Evolutionary conservation across 1,284 basidiomycete genomes (phyloP).

Genomic region (Ustilago shanxiensis): DNA sequence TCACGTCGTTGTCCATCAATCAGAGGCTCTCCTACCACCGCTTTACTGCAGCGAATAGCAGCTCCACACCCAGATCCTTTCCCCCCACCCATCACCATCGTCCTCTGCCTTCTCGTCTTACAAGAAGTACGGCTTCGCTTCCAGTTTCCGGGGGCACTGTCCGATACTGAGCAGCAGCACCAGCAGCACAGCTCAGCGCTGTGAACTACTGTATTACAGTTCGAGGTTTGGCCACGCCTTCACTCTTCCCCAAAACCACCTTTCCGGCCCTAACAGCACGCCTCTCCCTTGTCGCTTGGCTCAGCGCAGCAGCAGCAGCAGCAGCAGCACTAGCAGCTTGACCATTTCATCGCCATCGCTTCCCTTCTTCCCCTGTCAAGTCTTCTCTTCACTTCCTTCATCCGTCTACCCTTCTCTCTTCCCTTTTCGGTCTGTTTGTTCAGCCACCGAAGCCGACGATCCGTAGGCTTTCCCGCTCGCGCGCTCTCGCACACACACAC

Average conservation of each 20-base stretch:
- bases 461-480: constrained; percentile 14
- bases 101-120: neutral
- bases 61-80: neutral
- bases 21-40: neutral
- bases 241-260: neutral
- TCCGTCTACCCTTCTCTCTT: constrained; percentile 13
- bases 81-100: neutral
- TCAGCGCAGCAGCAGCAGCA: constrained; percentile 1
- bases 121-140: neutral
- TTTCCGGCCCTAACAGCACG: neutral
- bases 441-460: constrained; percentile 39
- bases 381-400: constrained; percentile 18
- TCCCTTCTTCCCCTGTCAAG: neutral
- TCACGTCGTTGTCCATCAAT: too few relatives aligned
- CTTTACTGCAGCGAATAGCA: neutral
- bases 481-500: too few relatives aligned
- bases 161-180: neutral
- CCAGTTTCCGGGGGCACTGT: constrained; percentile 6
- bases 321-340: too few relatives aligned
- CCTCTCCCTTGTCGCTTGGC: neutral
- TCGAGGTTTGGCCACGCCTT: constrained; percentile 4
- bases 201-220: too few relatives aligned
- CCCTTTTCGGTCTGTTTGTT: constrained; percentile 33
- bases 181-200: neutral
- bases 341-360: neutral